Conservation (phyloP, 345 rosid genomes). For the Lepidium didymum region DNA sequence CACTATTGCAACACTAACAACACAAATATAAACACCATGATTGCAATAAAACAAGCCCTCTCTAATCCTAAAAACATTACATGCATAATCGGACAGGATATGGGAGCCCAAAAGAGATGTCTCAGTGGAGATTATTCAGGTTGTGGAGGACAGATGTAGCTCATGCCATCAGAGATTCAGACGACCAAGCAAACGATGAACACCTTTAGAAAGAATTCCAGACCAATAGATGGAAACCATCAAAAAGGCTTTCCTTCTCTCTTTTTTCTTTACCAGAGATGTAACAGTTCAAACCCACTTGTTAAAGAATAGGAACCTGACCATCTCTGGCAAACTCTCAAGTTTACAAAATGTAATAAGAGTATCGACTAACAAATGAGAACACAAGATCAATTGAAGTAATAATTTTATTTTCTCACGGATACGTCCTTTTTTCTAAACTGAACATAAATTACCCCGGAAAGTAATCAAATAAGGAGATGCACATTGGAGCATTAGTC, state of each 20-base stretch:
- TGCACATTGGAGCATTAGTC: neutral
- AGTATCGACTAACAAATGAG: neutral
- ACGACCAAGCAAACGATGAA: constrained; percentile 44
- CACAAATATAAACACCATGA: neutral
- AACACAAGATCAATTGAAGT: neutral
- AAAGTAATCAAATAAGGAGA: neutral
- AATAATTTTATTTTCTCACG: neutral
- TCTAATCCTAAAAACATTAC: neutral
- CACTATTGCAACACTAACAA: neutral
- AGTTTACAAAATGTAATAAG: neutral
- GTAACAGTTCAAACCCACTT: constrained; percentile 36
- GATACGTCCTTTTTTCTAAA: neutral
- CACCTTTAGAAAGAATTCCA: constrained; percentile 33
- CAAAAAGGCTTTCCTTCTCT: constrained; percentile 27
- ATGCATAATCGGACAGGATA: neutral
- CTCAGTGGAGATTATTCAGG: neutral
- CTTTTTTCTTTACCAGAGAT: constrained; percentile 38
- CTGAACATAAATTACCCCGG: neutral
- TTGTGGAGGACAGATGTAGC: constrained; percentile 54
- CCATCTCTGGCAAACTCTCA: constrained; percentile 24
- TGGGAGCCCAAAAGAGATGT: neutral
- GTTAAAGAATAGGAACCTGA: constrained; percentile 30
- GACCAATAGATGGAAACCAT: constrained; percentile 38
- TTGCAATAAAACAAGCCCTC: neutral
- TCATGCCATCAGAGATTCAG: constrained; percentile 23